Evolutionary conservation across 1,139 yeast genomes (phyloP), one percentile per base, ranked within the genome.

Genomic region (Taphrina deformans): DNA sequence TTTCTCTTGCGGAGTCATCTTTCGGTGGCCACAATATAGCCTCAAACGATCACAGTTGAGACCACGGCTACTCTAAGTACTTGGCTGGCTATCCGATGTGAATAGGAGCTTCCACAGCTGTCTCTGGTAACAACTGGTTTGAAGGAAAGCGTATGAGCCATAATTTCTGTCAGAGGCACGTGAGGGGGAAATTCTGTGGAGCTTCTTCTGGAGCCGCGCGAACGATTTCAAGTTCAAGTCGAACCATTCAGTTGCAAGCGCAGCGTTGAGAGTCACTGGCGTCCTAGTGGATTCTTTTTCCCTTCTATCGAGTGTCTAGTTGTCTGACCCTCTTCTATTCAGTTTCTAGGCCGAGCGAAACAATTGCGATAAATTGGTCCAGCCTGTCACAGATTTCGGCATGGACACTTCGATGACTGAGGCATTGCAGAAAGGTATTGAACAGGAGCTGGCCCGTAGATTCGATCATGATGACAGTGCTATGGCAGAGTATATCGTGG

Each of bases 1-100:
- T 75, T 89, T 87, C 72, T 88, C 88, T 62, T 26, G 27, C 2
- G 56, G 46, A 29, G 24, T 50, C 63, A 44, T 56, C 56, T 18
- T 18, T 33, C 56, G 44, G 10, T 10, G 6, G 33, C n/a, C n/a
- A n/a, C n/a, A n/a, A n/a, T n/a, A n/a, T n/a, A n/a, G n/a, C n/a
- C n/a, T n/a, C n/a, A n/a, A n/a, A n/a, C n/a, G n/a, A n/a, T n/a
- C n/a, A n/a, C n/a, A n/a, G n/a, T n/a, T n/a, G n/a, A n/a, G n/a
- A n/a, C n/a, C n/a, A n/a, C n/a, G n/a, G n/a, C n/a, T n/a, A n/a
- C n/a, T n/a, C n/a, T n/a, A n/a, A n/a, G n/a, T n/a, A n/a, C n/a
- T n/a, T n/a, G n/a, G n/a, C n/a, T n/a, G n/a, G n/a, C n/a, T n/a
- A n/a, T n/a, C n/a, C n/a, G n/a, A n/a, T n/a, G n/a, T n/a, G n/a